Base-by-base conservation (phyloP, 345 rosid genomes). In the Rhodomyrtus tomentosa region DNA sequence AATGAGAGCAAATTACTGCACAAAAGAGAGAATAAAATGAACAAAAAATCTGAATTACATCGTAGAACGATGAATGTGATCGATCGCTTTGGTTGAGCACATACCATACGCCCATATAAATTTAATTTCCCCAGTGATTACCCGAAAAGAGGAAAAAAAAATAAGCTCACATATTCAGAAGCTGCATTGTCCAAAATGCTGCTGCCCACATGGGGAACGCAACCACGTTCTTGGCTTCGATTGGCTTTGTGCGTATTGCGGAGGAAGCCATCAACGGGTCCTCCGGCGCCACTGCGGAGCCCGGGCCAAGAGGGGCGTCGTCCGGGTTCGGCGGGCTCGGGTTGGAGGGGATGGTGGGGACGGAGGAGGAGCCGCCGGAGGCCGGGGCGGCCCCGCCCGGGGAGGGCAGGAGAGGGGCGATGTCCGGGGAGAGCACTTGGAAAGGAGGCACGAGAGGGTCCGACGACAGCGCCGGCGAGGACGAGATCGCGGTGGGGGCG, bases 251-350 rank as follows among this genome's bases (percentile, higher is more conserved):
- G 50, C 14, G 86, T 24, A 91, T 81, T 27, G 90, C 83, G 82
- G 91, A 89, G 50, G 95, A 89, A 83, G 86, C 87, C 38, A 90
- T 91, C 24, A 90, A 87, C 45, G 95, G 85, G 49, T 86, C 89
- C 2, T 87, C 87, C 16, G 99, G 98, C 7, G 92, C 53, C 27
- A 89, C 84, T 0, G 93, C 92, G 22, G 94, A 89, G 51, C 68
- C 95, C 55, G 94, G 92, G 13, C 85, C 93, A 38, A 84, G 45
- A 0, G 91, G 50, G 2, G 80, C 79, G 11, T 87, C 90, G 83
- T 93, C 94, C 2, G 99, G 99, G 87, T 96, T 92, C 21, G 99
- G 98, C 6, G 98, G 96, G 90, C 98, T 96, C 22, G 92, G 98
- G 53, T 84, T 91, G 83, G 98, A 89, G 16, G 98, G 96, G 86